Percentiles rank a stretch among this genome's conserved stretches.
Conservation (phyloP, 192 early-diverging fungal species). For the Backusella mclennaniae region DNA sequence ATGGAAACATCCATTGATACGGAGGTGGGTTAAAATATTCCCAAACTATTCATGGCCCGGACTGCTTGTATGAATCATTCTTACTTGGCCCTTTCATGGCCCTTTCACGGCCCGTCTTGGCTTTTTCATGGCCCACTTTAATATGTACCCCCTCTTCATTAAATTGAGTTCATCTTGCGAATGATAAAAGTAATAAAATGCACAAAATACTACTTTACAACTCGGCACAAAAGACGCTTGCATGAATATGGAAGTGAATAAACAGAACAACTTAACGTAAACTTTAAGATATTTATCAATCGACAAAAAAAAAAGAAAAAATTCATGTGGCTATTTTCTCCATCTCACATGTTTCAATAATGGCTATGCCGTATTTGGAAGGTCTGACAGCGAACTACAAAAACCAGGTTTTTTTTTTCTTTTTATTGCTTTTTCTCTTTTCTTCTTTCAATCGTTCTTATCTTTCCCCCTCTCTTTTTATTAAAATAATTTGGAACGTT, state of each 20-base stretch:
- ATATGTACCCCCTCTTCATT: background rate
- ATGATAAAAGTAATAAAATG: background rate
- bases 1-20: background rate
- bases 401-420: conserved; percentile 2
- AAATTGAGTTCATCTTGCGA: background rate
- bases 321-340: background rate
- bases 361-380: conserved; percentile 3
- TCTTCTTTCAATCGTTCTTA: background rate
- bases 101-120: conserved; percentile 15
- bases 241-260: background rate
- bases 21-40: background rate
- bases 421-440: background rate
- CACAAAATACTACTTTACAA: background rate
- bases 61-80: background rate
- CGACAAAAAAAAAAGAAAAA: background rate
- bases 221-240: background rate
- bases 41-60: conserved; percentile 17
- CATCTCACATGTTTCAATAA: conserved; percentile 14
- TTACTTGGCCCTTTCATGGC: background rate
- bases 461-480: conserved; percentile 5
- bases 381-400: background rate
- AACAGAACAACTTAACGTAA: background rate
- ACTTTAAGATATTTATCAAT: conserved; percentile 7
- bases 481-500: background rate
- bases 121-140: background rate